phyloP scores from a whole-genome alignment of 2,329 filamentous ascomycete genomes.

The Hypocreales sp. region DNA sequence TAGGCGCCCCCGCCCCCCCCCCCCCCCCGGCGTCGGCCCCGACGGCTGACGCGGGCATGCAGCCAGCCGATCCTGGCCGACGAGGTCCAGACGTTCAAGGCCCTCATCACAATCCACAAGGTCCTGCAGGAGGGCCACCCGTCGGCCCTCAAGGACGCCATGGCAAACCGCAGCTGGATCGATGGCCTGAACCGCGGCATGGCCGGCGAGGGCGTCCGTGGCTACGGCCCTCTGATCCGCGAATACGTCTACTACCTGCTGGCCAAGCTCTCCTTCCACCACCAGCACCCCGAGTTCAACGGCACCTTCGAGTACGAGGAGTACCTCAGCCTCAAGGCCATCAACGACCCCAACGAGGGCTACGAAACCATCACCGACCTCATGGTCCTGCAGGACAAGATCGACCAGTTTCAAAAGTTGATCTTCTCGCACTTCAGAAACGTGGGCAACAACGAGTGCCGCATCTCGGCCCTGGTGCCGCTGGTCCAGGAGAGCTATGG shows the following conservation, averaged over 20 bases:
- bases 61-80: constrained; percentile 97
- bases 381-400: constrained; percentile 94
- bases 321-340: constrained; percentile 93
- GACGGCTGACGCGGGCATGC: constrained; percentile 4
- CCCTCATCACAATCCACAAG: constrained; percentile 92
- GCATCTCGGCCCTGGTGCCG: constrained; percentile 85
- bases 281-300: constrained; percentile 95
- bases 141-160: constrained; percentile 70
- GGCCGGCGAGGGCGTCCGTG: constrained; percentile 68
- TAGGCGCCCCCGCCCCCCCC: constrained; percentile 31
- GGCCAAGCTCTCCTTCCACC: constrained; percentile 90
- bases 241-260: constrained; percentile 96
- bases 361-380: constrained; percentile 93
- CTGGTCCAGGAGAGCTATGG: constrained; percentile 96
- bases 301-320: constrained; percentile 98
- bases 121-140: constrained; percentile 95
- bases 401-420: constrained; percentile 95
- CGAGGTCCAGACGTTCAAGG: constrained; percentile 98
- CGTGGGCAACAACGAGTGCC: constrained; percentile 87
- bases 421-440: constrained; percentile 94
- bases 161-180: constrained; percentile 79
- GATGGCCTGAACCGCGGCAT: constrained; percentile 81
- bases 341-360: constrained; percentile 97
- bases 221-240: constrained; percentile 82
- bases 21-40: neutral